Conservation (phyloP, 78 protist genomes). For the Monosiga brevicollis region DNA sequence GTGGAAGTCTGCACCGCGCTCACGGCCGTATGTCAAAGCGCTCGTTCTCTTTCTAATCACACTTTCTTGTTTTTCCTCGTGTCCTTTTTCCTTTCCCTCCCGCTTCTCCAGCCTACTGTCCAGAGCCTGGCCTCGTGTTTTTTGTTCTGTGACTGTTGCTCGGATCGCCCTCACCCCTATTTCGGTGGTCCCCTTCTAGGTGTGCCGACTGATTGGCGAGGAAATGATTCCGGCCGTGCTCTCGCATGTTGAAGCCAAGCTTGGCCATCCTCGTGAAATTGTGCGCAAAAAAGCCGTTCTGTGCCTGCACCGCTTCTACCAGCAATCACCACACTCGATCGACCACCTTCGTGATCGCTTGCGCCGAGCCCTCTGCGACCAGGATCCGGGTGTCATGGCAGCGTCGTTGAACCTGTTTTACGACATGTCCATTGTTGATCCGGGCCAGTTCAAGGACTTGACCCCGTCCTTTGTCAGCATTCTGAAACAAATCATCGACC, state of each 20-base stretch:
- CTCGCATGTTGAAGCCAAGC: neutral
- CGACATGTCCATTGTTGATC: conserved; percentile 18
- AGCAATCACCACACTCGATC: neutral
- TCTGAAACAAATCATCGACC: conserved; percentile 80
- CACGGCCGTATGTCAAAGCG: neutral
- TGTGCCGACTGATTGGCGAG: conserved; percentile 26
- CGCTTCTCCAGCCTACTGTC: no score
- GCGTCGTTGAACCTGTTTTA: conserved; percentile 49
- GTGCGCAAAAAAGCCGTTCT: conserved; percentile 58
- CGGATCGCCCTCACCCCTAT: no score
- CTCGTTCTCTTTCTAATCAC: no score
- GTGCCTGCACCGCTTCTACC: conserved; percentile 27
- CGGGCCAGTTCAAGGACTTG: conserved; percentile 35
- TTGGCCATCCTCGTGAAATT: conserved; percentile 1
- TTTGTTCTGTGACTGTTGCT: neutral
- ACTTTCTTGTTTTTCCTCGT: no score
- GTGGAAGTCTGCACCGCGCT: conserved; percentile 56
- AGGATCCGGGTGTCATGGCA: conserved; percentile 87
- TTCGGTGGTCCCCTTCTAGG: no score
- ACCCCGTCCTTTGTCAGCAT: conserved; percentile 68
- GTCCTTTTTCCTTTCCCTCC: no score
- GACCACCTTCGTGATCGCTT: neutral
- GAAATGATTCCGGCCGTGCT: conserved; percentile 51
- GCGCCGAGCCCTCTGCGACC: neutral
- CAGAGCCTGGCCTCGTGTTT: no score